Base-by-base conservation (phyloP, 768 basidiomycete species). In the Lactarius evosmus region DNA sequence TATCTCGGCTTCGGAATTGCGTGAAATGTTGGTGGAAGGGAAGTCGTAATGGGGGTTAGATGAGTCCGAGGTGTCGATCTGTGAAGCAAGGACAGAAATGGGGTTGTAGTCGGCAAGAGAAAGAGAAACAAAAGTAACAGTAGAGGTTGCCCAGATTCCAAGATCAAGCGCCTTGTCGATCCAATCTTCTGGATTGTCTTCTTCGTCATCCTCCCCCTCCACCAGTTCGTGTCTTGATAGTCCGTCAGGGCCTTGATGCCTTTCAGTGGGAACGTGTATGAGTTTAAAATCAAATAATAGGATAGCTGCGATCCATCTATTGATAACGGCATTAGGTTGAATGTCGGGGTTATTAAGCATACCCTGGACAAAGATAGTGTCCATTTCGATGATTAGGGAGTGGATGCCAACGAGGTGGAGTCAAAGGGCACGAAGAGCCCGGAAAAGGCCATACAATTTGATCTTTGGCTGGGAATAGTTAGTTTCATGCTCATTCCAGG, bases 271-370 rank as follows among this genome's bases (percentile, higher is more conserved):
- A 7, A 81, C 71, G 56, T 81, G 80, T 0, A 71, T 60, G 1
- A 80, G 65, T 2, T 65, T 67, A 68, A 79, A 78, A 38, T 74
- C 63, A 61, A 78, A 80, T 0, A 78, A 60, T 0, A 75, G 69
- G 16, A 82, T 79, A 0, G 67, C 73, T 0, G 73, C 72, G 36
- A 81, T 78, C 80, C 80, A 81, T 8, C 75, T 55, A 49, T 80
- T 81, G 2, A 79, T 72, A 0, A 74, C 64, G 3, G 75, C 72
- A 40, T 72, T 77, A 0, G 78, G 78, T 3, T 75, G 72, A 0
- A 77, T 63, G 29, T 78, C 76, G 0, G 76, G 78, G 34, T 78
- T 75, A 30, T 75, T 75, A 0, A 79, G 58, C 77, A 79, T 80
- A 0, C 75, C 78, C 27, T 71, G 69, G 34, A 80, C 73, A 59